Evolutionary conservation across 2,329 filamentous ascomycete genomes (phyloP).

Genomic region (Purpureocillium takamizusanense): DNA sequence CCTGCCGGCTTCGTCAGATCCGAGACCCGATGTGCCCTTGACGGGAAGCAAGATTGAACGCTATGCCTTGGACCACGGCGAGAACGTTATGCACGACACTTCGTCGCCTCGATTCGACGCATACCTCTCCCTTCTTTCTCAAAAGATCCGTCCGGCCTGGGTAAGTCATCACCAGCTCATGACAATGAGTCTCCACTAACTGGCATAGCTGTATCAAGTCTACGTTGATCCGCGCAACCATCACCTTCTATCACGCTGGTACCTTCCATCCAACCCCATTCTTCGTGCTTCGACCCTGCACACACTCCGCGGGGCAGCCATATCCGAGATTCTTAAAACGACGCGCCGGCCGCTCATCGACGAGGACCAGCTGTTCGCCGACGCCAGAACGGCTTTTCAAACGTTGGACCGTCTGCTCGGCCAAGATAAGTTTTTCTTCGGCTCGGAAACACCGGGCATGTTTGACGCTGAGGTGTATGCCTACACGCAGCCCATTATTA

Average conservation of each 20-base stretch:
- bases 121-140: conserved; percentile 70
- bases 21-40: conserved; percentile 42
- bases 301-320: conserved; percentile 65
- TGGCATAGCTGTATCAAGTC: conserved; percentile 61
- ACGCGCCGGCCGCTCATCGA: conserved; percentile 30
- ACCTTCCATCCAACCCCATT: conserved; percentile 57
- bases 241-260: conserved; percentile 59
- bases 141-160: conserved; percentile 78
- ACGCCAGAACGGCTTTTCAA: conserved; percentile 34
- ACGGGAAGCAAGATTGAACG: conserved; percentile 51
- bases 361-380: conserved; percentile 28
- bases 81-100: conserved; percentile 34
- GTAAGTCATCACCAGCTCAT: conserved; percentile 31
- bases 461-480: conserved; percentile 89
- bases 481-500: conserved; percentile 75
- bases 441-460: conserved; percentile 46
- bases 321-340: conserved; percentile 61
- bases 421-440: conserved; percentile 40
- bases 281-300: conserved; percentile 55
- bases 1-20: conserved; percentile 38
- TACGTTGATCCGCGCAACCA: conserved; percentile 68
- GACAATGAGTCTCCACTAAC: background rate
- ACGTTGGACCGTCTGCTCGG: conserved; percentile 35
- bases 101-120: conserved; percentile 55
- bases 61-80: conserved; percentile 47